These are phyloP conservation scores for Micractinium conductrix DNA, from an alignment of 139 green algal species.

Conservation along the genomic window DNA sequence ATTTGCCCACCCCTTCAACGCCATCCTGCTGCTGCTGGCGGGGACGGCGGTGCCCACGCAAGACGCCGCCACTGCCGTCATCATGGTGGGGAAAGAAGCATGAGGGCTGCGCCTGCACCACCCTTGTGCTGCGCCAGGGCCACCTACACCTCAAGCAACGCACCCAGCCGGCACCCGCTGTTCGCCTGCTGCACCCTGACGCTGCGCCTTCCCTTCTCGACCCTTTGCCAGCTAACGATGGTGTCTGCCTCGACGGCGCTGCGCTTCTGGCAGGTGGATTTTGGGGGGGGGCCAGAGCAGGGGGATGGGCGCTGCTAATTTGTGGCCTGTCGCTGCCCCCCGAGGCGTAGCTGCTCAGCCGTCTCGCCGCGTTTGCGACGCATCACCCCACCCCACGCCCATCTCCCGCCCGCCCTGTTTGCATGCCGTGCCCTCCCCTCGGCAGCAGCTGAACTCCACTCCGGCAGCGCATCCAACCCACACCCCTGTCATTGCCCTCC, in stretches of 20 bases:
- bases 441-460: too few species aligned
- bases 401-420: background rate
- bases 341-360: background rate
- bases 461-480: too few species aligned
- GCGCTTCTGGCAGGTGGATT: conserved; percentile 20
- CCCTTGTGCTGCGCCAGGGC: too few species aligned
- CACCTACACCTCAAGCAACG: too few species aligned
- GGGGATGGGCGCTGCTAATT: background rate
- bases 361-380: background rate
- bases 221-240: too few species aligned
- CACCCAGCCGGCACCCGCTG: too few species aligned
- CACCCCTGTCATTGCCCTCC: background rate
- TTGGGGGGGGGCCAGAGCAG: background rate
- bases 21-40: conserved; percentile 29
- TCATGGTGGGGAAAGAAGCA: too few species aligned
- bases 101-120: too few species aligned
- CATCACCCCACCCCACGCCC: background rate
- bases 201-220: too few species aligned
- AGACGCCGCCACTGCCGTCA: background rate
- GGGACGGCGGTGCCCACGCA: background rate
- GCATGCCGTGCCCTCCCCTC: too few species aligned
- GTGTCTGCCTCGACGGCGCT: background rate
- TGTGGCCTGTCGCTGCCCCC: background rate
- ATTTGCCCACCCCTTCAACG: conserved; percentile 37
- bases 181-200: too few species aligned